Evolutionary conservation across 176 grass and related monocot genomes (phyloP).

Genomic region (Phoenix roebelenii): DNA sequence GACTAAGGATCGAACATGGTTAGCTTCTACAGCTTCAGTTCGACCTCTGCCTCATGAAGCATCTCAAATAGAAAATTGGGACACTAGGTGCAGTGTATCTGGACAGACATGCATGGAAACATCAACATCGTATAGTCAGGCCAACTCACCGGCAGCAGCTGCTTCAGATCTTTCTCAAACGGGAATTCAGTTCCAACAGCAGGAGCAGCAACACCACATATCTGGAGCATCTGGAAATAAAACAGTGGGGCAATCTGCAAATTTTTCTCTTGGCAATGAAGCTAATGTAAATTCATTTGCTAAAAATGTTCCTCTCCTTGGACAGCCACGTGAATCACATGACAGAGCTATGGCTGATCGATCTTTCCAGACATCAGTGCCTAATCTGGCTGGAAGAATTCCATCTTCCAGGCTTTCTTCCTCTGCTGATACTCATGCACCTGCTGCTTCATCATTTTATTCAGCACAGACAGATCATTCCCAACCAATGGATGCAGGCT

Average conservation of each 20-base stretch:
- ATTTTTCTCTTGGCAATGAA: slow-evolving; percentile 1
- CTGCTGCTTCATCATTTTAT: slow-evolving; percentile 1
- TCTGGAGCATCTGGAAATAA: slow-evolving; percentile 1
- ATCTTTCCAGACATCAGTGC: slow-evolving; percentile 10
- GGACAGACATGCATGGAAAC: slow-evolving; percentile 6
- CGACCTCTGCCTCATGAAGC: slow-evolving; percentile 2
- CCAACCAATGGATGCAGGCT: background rate
- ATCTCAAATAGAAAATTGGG: slow-evolving; percentile 11
- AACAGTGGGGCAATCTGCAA: background rate
- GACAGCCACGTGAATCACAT: slow-evolving; percentile 2
- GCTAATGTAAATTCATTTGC: slow-evolving; percentile 1
- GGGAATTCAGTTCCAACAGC: slow-evolving; percentile 9
- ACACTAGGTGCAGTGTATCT: background rate
- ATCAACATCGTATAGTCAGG: background rate
- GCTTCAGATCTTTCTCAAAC: slow-evolving; percentile 5
- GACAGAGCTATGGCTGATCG: background rate
- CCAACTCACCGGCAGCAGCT: background rate
- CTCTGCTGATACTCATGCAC: background rate
- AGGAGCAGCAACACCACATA: background rate
- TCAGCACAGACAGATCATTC: slow-evolving; percentile 8
- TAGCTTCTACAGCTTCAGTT: background rate
- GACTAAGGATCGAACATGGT: background rate
- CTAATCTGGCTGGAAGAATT: background rate
- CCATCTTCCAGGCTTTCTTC: background rate
- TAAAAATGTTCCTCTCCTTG: slow-evolving; percentile 1